These are phyloP conservation scores for Cryptomeria japonica DNA, from an alignment of 75 land plant genomes.

Conservation along the genomic window DNA sequence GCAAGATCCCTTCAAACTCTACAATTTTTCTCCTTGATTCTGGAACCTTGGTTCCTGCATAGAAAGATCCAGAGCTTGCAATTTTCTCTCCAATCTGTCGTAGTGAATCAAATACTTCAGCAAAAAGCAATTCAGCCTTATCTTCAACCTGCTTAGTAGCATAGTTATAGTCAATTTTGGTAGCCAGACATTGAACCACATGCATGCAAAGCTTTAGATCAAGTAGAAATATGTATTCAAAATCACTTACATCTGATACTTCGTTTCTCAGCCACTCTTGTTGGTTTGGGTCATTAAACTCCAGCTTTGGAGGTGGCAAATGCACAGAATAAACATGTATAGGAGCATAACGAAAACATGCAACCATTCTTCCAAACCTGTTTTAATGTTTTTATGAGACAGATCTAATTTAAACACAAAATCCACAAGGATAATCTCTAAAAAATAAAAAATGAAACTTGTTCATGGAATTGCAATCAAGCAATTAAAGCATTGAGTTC, in stretches of 20 bases:
- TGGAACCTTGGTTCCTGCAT: constrained; percentile 24
- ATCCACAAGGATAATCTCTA: background rate
- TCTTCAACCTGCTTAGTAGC: constrained; percentile 46
- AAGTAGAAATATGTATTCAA: background rate
- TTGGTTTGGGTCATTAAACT: constrained; percentile 53
- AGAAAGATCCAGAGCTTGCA: constrained; percentile 19
- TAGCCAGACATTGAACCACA: background rate
- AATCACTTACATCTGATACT: constrained; percentile 55
- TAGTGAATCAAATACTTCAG: constrained; percentile 60
- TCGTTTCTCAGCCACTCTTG: constrained; percentile 83
- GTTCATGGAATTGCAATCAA: background rate
- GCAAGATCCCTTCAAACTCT: constrained; percentile 61
- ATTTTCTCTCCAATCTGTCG: constrained; percentile 46
- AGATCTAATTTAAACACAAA: background rate
- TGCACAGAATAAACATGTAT: constrained; percentile 72
- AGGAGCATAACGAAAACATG: constrained; percentile 84
- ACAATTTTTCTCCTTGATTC: constrained; percentile 47
- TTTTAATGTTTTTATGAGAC: background rate
- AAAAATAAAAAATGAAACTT: too few relatives aligned
- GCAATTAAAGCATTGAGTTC: too few relatives aligned
- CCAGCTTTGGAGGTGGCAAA: constrained; percentile 80
- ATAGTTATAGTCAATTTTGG: background rate
- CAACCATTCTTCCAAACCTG: constrained; percentile 88
- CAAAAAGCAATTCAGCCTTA: constrained; percentile 63
- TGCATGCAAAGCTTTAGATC: background rate